Base-by-base conservation (phyloP, 331 rosid genomes). In the Spiraea crenata region DNA sequence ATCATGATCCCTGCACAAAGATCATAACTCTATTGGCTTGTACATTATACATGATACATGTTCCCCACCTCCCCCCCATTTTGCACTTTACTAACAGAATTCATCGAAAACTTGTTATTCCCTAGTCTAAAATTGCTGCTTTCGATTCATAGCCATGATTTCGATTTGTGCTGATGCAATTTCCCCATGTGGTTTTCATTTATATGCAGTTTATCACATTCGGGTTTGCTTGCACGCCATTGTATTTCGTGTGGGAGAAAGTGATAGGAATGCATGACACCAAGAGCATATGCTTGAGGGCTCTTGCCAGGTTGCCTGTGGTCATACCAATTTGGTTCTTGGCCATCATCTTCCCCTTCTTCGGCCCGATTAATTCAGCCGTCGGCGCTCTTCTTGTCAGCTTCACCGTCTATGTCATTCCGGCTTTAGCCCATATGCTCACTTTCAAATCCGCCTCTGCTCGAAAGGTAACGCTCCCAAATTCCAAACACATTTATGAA, bases 181-280 rank as follows among this genome's bases (percentile, higher is more conserved):
- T 9, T 14, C 38, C 2, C 52, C 40, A 15, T 52, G 48, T 69
- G 49, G 59, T 58, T 38, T 57, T 20, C 25, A 38, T 8, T 7
- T 15, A 0, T n/a, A 16, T 44, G 70, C 92, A 93, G 99, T 89
- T 93, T 57, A 90, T 93, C 65, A 93, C 98, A 19, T 93, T 93
- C 69, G 98, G 98, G 65, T 90, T 93, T 79, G 97, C 98, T 57
- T 87, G 97, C 44, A 93, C 98, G 6, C 98, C 98, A 5, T 79
- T 93, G 85, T 90, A 93, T 71, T 93, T 93, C 70, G 96, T 93
- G 72, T 93, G 98, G 98, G 98, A 93, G 89, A 90, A 93, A 84
- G 96, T 89, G 49, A 89, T 93, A 71, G 97, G 97, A 64, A 83
- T 90, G 91, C 98, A 93, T 68, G 97, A 84, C 83, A 87, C 98